phyloP scores from a whole-genome alignment of 2,329 filamentous ascomycete species.

The Aspergillus arachidicola region DNA sequence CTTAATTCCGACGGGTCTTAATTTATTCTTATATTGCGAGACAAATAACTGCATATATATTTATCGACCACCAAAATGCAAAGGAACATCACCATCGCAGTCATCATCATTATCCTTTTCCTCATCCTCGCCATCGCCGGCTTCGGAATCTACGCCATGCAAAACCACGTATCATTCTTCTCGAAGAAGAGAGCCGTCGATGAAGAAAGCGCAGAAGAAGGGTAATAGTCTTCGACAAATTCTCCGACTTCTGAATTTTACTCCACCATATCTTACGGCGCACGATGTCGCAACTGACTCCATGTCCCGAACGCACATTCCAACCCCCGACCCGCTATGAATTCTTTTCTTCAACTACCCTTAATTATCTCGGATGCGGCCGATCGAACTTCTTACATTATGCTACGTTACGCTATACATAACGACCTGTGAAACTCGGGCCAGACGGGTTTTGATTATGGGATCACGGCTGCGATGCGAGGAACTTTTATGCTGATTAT shows the following conservation, averaged over 20 bases:
- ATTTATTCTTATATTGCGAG: not conserved
- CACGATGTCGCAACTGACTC: not conserved
- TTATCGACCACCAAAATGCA: conserved; percentile 33
- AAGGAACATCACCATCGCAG: conserved; percentile 51
- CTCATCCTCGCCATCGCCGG: conserved; percentile 48
- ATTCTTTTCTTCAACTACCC: not conserved
- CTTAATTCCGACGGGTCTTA: not conserved
- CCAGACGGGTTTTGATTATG: not conserved
- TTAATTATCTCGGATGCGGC: not conserved
- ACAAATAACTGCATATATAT: not conserved
- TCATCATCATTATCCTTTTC: conserved; percentile 54
- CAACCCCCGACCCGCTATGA: no score
- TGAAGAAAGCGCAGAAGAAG: conserved; percentile 34
- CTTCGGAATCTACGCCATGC: conserved; percentile 39
- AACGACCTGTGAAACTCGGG: not conserved
- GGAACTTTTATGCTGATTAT: not conserved
- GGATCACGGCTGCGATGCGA: not conserved
- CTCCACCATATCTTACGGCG: not conserved
- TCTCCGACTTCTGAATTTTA: not conserved
- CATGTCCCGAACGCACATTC: no score
- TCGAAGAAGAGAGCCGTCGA: conserved; percentile 31
- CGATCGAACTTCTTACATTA: not conserved
- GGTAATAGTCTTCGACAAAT: conserved; percentile 1
- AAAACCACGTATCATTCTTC: conserved; percentile 37
- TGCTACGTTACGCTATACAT: no score